These are phyloP conservation scores for Pisolithus microcarpus DNA, from an alignment of 768 basidiomycete genomes.

Conservation along the genomic window DNA sequence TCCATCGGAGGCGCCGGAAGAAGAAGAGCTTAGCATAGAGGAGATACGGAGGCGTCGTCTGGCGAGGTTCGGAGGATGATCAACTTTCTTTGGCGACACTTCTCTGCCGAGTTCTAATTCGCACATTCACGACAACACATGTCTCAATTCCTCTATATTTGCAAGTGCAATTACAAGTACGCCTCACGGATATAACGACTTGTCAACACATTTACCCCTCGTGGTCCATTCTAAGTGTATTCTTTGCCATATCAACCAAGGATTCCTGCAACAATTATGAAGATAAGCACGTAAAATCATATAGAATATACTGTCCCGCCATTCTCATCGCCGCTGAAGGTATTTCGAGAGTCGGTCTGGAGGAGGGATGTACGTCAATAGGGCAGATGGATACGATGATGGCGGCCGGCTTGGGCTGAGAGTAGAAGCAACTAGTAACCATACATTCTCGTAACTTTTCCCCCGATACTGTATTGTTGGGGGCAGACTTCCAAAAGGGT, in stretches of 20 bases:
- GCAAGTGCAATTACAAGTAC: not conserved
- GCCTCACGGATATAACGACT: not conserved
- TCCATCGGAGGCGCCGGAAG: constrained; percentile 20
- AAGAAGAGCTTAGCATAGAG: constrained; percentile 44
- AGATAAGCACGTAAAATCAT: too few relatives aligned
- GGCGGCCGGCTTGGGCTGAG: constrained; percentile 31
- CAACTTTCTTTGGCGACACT: not conserved
- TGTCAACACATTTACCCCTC: not conserved
- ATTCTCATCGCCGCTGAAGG: constrained; percentile 43
- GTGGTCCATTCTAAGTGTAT: constrained; percentile 5
- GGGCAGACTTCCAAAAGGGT: constrained; percentile 51
- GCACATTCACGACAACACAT: not conserved
- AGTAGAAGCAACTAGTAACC: constrained; percentile 41
- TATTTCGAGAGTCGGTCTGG: constrained; percentile 46
- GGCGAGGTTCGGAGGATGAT: constrained; percentile 54
- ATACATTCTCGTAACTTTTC: constrained; percentile 39
- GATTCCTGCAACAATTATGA: too few relatives aligned
- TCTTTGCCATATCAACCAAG: constrained; percentile 11
- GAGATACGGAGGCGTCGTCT: constrained; percentile 59
- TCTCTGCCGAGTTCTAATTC: not conserved
- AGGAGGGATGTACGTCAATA: too few relatives aligned
- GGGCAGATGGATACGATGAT: too few relatives aligned
- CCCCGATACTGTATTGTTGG: constrained; percentile 46
- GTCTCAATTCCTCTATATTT: too few relatives aligned
- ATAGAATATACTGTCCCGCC: constrained; percentile 30